Percentiles rank a stretch among this genome's conserved stretches.
Evolutionary conservation across 441 rosid species (phyloP).

Genomic region (Syzygium syzygioides): DNA sequence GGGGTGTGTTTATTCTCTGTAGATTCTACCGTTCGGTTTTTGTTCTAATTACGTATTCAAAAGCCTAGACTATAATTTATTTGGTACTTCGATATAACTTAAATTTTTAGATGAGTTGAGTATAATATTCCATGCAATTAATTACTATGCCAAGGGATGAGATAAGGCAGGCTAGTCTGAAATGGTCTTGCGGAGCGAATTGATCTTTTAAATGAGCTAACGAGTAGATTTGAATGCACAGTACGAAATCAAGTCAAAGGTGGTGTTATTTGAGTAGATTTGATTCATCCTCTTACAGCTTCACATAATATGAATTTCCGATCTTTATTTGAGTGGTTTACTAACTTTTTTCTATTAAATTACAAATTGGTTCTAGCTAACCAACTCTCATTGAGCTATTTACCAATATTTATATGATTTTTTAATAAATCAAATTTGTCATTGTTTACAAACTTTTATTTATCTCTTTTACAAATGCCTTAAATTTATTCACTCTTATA

Average conservation of each 20-base stretch:
- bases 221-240: not conserved
- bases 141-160: not conserved
- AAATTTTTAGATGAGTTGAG: not conserved
- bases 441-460: no score
- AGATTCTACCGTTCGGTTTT: no score
- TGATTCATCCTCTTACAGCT: not conserved
- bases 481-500: no score
- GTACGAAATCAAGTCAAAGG: not conserved
- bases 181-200: not conserved
- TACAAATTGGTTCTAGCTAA: not conserved
- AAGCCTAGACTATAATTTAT: not conserved
- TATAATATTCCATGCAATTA: not conserved
- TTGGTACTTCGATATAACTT: not conserved
- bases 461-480: no score
- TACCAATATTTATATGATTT: not conserved
- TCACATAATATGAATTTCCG: not conserved
- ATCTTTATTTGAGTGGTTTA: not conserved
- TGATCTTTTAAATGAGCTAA: not conserved
- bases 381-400: not conserved
- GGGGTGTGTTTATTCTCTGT: no score
- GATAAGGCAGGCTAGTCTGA: not conserved
- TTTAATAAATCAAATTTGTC: not conserved
- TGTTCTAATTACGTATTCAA: not conserved
- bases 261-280: not conserved
- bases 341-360: not conserved